A percentile compares a stretch with the other conserved stretches of the same genome.
Evolutionary conservation across 495 filamentous ascomycete genomes (phyloP).

Genomic region (Pyrenula aspistea): DNA sequence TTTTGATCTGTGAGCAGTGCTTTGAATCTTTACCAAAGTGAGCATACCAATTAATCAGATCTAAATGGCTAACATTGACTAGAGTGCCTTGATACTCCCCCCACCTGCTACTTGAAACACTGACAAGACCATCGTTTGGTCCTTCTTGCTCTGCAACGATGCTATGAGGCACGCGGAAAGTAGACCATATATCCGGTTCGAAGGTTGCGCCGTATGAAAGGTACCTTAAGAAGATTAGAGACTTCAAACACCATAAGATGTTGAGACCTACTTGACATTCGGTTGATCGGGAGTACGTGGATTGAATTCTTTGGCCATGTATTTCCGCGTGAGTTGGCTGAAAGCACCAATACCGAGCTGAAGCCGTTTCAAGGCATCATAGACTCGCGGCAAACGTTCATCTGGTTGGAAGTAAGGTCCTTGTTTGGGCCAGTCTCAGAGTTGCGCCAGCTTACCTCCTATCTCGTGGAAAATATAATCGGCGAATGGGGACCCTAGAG

Average conservation of each 20-base stretch:
- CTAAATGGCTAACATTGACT: constrained; percentile 76
- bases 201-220: constrained; percentile 83
- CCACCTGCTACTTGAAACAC: constrained; percentile 75
- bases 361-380: constrained; percentile 51
- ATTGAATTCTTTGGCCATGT: constrained; percentile 80
- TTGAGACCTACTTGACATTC: constrained; percentile 40
- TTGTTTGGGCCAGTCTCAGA: background rate
- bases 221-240: constrained; percentile 35
- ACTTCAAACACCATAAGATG: constrained; percentile 51
- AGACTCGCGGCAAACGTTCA: constrained; percentile 51
- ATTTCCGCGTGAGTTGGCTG: constrained; percentile 64
- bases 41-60: constrained; percentile 77
- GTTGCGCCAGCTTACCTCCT: constrained; percentile 27
- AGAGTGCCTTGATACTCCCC: constrained; percentile 87
- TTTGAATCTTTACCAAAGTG: background rate
- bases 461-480: constrained; percentile 71
- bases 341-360: constrained; percentile 76
- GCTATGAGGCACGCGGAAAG: constrained; percentile 60
- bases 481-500: constrained; percentile 62
- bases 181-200: constrained; percentile 51
- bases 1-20: background rate
- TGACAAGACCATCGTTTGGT: constrained; percentile 87
- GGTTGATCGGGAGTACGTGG: constrained; percentile 60
- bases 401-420: constrained; percentile 15
- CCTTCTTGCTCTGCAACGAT: constrained; percentile 65